These are phyloP conservation scores for Penicillium chermesinum DNA, from an alignment of 495 filamentous ascomycete genomes.

Conservation along the genomic window DNA sequence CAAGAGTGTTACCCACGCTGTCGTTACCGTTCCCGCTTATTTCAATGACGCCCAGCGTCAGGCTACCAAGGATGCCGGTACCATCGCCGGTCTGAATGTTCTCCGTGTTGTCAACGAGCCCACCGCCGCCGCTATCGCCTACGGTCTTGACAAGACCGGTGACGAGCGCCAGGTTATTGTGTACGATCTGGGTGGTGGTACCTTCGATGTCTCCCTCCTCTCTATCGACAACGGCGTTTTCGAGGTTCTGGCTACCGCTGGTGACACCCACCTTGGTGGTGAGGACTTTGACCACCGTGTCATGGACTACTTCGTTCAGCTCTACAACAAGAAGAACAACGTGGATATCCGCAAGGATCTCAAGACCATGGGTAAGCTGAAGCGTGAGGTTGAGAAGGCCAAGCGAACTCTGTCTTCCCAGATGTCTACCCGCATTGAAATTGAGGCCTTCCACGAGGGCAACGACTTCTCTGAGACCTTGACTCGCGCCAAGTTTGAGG, in stretches of 20 bases:
- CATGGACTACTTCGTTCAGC: constrained; percentile 95
- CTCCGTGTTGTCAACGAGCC: constrained; percentile 97
- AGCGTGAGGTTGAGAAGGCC: constrained; percentile 99
- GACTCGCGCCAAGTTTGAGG: constrained; percentile 98
- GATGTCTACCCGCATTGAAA: constrained; percentile 97
- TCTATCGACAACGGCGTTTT: constrained; percentile 97
- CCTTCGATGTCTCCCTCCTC: constrained; percentile 98
- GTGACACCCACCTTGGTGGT: constrained; percentile 99
- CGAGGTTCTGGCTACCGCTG: constrained; percentile 95
- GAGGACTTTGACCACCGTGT: constrained; percentile 99
- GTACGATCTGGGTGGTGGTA: constrained; percentile 99
- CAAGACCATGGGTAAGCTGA: constrained; percentile 99
- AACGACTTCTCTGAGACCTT: constrained; percentile 98
- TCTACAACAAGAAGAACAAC: constrained; percentile 97
- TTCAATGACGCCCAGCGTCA: constrained; percentile 98
- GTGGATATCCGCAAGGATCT: constrained; percentile 90
- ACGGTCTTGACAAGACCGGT: constrained; percentile 83
- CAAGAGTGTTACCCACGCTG: constrained; percentile 89
- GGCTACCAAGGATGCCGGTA: constrained; percentile 95
- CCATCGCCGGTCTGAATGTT: constrained; percentile 91
- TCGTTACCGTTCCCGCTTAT: constrained; percentile 95
- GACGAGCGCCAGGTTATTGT: constrained; percentile 90
- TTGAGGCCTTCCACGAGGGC: constrained; percentile 95
- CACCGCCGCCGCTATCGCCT: constrained; percentile 92
- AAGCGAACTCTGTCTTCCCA: constrained; percentile 98